These are phyloP conservation scores for Lactuca saligna DNA, from an alignment of 129 eudicot species.

Conservation along the genomic window DNA sequence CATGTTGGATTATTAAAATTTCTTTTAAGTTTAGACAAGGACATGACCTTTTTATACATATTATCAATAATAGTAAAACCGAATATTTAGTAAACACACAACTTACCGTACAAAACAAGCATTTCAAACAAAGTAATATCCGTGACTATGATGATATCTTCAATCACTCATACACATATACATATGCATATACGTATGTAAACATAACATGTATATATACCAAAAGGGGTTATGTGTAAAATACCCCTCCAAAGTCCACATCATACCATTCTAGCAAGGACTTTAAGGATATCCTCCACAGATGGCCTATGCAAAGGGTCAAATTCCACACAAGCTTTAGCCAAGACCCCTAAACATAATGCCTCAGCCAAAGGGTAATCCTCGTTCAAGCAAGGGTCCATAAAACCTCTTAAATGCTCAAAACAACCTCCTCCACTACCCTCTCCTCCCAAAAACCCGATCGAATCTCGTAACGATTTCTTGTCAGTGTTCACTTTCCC, in stretches of 20 bases:
- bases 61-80: no score
- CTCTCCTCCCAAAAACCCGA: constrained; percentile 66
- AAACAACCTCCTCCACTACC: constrained; percentile 72
- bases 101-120: not conserved
- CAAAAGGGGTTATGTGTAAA: not conserved
- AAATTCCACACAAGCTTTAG: constrained; percentile 72
- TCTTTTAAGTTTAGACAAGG: not conserved
- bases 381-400: constrained; percentile 65
- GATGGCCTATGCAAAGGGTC: constrained; percentile 76
- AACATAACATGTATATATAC: not conserved
- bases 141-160: not conserved
- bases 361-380: constrained; percentile 86
- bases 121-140: not conserved
- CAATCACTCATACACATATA: not conserved
- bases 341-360: constrained; percentile 75
- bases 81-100: not conserved
- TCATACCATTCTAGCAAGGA: constrained; percentile 78
- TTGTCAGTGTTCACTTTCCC: constrained; percentile 47
- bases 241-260: not conserved
- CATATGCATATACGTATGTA: not conserved
- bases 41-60: not conserved
- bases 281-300: constrained; percentile 73
- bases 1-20: not conserved
- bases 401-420: constrained; percentile 57
- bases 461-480: constrained; percentile 39